These are phyloP conservation scores for Termitomyces sp. DNA, from an alignment of 768 basidiomycete species.

Conservation along the genomic window DNA sequence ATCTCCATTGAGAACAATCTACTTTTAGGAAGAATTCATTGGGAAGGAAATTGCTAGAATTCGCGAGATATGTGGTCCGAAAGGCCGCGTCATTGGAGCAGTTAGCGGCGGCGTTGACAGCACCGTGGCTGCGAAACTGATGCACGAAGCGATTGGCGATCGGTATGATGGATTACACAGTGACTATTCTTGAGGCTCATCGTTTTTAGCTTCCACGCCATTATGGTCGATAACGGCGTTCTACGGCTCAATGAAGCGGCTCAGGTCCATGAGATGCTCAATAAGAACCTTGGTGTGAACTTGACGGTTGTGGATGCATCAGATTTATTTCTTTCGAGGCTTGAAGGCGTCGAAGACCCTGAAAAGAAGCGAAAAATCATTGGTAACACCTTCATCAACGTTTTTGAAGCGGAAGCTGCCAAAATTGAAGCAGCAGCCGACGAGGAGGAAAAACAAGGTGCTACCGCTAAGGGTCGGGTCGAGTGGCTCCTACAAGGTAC, in stretches of 20 bases:
- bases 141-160: conserved; percentile 99
- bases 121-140: conserved; percentile 96
- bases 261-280: conserved; percentile 92
- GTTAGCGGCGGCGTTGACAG: conserved; percentile 98
- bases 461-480: conserved; percentile 79
- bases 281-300: conserved; percentile 90
- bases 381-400: conserved; percentile 97
- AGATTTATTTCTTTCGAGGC: conserved; percentile 81
- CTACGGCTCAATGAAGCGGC: conserved; percentile 85
- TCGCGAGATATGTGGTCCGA: conserved; percentile 88
- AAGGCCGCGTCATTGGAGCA: conserved; percentile 95
- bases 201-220: conserved; percentile 83
- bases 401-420: conserved; percentile 91
- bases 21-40: conserved; percentile 85
- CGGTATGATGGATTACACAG: conserved; percentile 43
- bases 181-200: conserved; percentile 2
- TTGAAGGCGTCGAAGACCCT: conserved; percentile 93
- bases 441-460: conserved; percentile 63
- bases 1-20: conserved; percentile 2
- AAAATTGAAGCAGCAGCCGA: conserved; percentile 83
- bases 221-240: conserved; percentile 99
- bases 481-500: conserved; percentile 99
- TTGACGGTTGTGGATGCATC: conserved; percentile 95
- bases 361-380: conserved; percentile 98
- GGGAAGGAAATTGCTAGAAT: conserved; percentile 95